Conservation (phyloP, 176 grass and related monocot genomes). For the Panicum miliaceum region DNA sequence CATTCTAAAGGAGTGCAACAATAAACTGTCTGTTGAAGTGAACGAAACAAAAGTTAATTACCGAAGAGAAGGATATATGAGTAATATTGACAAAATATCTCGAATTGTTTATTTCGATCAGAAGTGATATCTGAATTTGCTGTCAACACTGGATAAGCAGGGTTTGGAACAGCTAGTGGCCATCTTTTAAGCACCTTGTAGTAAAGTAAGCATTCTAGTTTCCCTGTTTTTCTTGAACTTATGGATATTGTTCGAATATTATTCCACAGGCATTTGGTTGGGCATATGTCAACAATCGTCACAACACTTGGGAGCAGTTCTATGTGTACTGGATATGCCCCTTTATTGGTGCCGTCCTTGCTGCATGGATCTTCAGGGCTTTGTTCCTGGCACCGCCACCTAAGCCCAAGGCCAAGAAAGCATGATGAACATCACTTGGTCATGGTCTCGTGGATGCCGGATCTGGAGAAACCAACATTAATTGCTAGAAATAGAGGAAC, state of each 20-base stretch:
- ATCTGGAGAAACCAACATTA: not conserved
- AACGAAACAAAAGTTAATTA: not conserved
- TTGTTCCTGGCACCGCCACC: constrained; percentile 48
- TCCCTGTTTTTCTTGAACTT: not conserved
- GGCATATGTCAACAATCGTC: constrained; percentile 83
- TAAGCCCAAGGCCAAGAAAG: constrained; percentile 73
- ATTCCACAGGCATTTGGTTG: constrained; percentile 87
- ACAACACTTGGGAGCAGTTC: constrained; percentile 95
- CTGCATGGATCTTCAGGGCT: constrained; percentile 73
- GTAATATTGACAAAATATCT: not conserved
- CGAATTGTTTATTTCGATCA: not conserved
- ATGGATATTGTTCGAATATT: not conserved
- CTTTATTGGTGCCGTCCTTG: constrained; percentile 78
- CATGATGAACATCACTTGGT: constrained; percentile 39
- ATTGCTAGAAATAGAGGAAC: constrained; percentile 22
- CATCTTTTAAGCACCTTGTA: not conserved
- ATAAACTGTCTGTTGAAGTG: not conserved
- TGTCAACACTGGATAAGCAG: no score
- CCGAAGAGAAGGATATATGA: not conserved
- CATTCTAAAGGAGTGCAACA: not conserved
- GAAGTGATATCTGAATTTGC: not conserved
- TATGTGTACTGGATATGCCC: constrained; percentile 99
- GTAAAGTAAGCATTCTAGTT: not conserved
- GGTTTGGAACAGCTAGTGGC: not conserved
- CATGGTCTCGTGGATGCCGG: not conserved